Percentiles rank a stretch among this genome's conserved stretches.
Evolutionary conservation across 208 protist species (phyloP).

Genomic region (Trypanosoma theileri): DNA sequence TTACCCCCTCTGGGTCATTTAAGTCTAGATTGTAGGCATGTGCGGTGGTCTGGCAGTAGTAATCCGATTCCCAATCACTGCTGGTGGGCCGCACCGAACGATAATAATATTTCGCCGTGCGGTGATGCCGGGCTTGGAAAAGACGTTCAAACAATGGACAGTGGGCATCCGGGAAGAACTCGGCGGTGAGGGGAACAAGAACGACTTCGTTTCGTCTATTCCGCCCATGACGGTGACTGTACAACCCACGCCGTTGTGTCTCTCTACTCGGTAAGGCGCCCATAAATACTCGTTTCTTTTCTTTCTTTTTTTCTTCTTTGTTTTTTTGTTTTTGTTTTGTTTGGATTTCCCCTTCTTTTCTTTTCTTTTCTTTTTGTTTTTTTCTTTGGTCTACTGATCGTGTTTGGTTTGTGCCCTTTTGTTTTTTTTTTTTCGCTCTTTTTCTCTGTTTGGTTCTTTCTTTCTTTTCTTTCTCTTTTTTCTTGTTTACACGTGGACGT

Average conservation of each 20-base stretch:
- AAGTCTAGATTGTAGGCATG: slow-evolving; percentile 29
- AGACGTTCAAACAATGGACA: slow-evolving; percentile 65
- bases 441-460: neutral
- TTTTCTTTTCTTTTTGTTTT: slow-evolving; percentile 13
- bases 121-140: slow-evolving; percentile 50
- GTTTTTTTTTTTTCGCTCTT: neutral
- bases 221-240: slow-evolving; percentile 74
- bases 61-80: slow-evolving; percentile 51
- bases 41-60: slow-evolving; percentile 57
- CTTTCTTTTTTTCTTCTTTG: slow-evolving; percentile 5
- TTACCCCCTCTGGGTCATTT: neutral
- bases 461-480: neutral
- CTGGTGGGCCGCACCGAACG: slow-evolving; percentile 45
- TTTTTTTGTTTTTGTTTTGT: slow-evolving; percentile 1
- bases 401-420: neutral
- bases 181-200: slow-evolving; percentile 62
- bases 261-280: slow-evolving; percentile 75
- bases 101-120: slow-evolving; percentile 84
- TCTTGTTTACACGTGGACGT: neutral
- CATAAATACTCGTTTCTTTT: slow-evolving; percentile 31
- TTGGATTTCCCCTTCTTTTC: slow-evolving; percentile 13
- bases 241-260: slow-evolving; percentile 72
- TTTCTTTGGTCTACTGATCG: neutral
- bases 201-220: slow-evolving; percentile 72
- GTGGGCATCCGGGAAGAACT: slow-evolving; percentile 62